Conservation (phyloP, 2,329 filamentous ascomycete genomes). For the Gliomastix tumulicola region DNA sequence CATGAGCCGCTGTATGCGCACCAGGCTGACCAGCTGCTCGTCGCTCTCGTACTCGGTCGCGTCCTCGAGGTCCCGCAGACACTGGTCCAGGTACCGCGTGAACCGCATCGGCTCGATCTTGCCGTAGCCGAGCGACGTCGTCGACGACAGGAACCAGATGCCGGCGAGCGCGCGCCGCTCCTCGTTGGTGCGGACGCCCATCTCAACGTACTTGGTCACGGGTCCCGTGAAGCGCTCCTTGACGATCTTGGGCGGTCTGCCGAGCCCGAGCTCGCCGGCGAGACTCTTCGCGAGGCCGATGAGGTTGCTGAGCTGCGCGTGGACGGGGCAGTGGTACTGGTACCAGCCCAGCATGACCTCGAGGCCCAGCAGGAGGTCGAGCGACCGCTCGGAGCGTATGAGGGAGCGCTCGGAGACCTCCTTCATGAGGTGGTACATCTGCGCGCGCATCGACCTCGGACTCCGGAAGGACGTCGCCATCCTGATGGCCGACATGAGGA, state of each 20-base stretch:
- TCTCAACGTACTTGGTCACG: constrained; percentile 14
- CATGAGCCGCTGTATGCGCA: constrained; percentile 41
- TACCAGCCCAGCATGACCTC: constrained; percentile 43
- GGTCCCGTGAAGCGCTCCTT: constrained; percentile 16
- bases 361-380: constrained; percentile 42
- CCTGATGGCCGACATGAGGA: constrained; percentile 40
- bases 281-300: constrained; percentile 40
- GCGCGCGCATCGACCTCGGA: constrained; percentile 37
- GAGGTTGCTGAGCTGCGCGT: constrained; percentile 44
- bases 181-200: constrained; percentile 36
- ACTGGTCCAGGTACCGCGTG: constrained; percentile 44
- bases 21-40: constrained; percentile 32
- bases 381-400: constrained; percentile 38
- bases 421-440: constrained; percentile 39
- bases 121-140: constrained; percentile 35
- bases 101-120: constrained; percentile 42
- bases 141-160: constrained; percentile 46
- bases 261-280: constrained; percentile 38
- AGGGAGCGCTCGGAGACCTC: constrained; percentile 41
- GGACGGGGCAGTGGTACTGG: constrained; percentile 47
- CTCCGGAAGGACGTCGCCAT: constrained; percentile 43
- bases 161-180: constrained; percentile 45
- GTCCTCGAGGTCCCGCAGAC: constrained; percentile 35
- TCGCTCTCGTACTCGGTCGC: constrained; percentile 39
- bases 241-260: constrained; percentile 29